Conservation (phyloP, 352 stramenopile genomes). For the Phytophthora melonis region DNA sequence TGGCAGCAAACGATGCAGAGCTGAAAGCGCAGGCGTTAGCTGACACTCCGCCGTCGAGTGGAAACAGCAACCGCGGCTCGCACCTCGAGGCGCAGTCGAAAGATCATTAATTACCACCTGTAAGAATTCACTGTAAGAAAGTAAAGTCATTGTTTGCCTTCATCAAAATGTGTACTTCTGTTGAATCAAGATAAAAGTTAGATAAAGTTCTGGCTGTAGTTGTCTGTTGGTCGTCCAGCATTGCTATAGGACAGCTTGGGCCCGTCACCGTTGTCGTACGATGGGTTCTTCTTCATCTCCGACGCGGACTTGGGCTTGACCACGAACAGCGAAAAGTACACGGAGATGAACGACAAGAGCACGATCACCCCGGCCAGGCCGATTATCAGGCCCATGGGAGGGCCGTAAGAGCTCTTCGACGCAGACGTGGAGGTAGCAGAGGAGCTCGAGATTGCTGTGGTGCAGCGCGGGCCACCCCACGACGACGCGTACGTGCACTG, state of each 20-base stretch:
- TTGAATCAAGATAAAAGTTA: conserved; percentile 5
- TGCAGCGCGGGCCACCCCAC: conserved; percentile 71
- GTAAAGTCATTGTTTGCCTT: conserved; percentile 8
- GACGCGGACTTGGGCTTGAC: conserved; percentile 24
- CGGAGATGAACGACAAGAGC: conserved; percentile 40
- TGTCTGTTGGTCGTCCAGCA: conserved; percentile 24
- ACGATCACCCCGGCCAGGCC: conserved; percentile 39
- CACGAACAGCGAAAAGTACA: conserved; percentile 38
- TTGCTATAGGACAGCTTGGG: conserved; percentile 16
- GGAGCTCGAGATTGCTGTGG: conserved; percentile 40
- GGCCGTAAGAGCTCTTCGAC: conserved; percentile 43
- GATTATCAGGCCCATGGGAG: conserved; percentile 46
- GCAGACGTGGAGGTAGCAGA: conserved; percentile 14
- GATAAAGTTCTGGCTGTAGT: conserved; percentile 42
- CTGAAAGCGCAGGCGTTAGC: conserved; percentile 8
- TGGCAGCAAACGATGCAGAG: conserved; percentile 24
- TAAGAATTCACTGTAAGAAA: background rate
- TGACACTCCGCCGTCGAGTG: conserved; percentile 4
- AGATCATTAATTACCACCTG: background rate
- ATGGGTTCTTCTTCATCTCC: conserved; percentile 24
- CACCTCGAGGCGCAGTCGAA: conserved; percentile 16
- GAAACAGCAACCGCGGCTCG: conserved; percentile 11
- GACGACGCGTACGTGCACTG: conserved; percentile 47
- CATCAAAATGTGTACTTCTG: background rate
- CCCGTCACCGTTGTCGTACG: conserved; percentile 3